Conservation (phyloP, 257 asterid genomes). For the Solanum chilense region DNA sequence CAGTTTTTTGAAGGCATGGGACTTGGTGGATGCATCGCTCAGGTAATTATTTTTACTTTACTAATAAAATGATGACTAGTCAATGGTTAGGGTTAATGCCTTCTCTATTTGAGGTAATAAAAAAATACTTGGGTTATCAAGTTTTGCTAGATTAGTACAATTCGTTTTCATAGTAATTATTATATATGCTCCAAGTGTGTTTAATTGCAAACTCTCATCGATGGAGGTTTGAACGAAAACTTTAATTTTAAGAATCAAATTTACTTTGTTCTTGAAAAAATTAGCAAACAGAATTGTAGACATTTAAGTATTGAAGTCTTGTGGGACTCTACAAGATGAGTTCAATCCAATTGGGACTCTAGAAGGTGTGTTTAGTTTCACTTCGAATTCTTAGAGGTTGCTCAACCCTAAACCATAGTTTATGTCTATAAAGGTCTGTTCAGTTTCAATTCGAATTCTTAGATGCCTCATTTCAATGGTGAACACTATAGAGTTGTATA, state of each 20-base stretch:
- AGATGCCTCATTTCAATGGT: background rate
- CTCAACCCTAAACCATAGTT: no score
- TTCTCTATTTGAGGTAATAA: background rate
- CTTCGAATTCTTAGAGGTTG: no score
- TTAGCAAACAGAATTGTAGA: background rate
- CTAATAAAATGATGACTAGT: background rate
- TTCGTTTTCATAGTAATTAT: background rate
- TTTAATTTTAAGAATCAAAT: background rate
- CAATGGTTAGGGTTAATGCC: background rate
- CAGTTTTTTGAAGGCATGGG: conserved; percentile 5
- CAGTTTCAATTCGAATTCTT: no score
- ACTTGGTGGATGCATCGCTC: background rate
- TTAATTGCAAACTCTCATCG: no score
- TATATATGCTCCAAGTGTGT: background rate
- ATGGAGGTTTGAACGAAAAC: no score
- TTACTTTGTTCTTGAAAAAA: background rate
- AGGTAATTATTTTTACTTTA: background rate
- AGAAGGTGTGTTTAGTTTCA: no score
- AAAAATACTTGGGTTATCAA: background rate
- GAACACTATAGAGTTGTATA: background rate
- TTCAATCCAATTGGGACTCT: no score
- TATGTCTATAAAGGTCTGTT: no score
- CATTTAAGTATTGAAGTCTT: no score
- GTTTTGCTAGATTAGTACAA: background rate
- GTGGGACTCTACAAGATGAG: no score